A percentile compares a stretch with the other conserved stretches of the same genome.
These are phyloP conservation scores for Coprinopsis sp. DNA, from an alignment of 768 basidiomycete genomes.

Conservation along the genomic window DNA sequence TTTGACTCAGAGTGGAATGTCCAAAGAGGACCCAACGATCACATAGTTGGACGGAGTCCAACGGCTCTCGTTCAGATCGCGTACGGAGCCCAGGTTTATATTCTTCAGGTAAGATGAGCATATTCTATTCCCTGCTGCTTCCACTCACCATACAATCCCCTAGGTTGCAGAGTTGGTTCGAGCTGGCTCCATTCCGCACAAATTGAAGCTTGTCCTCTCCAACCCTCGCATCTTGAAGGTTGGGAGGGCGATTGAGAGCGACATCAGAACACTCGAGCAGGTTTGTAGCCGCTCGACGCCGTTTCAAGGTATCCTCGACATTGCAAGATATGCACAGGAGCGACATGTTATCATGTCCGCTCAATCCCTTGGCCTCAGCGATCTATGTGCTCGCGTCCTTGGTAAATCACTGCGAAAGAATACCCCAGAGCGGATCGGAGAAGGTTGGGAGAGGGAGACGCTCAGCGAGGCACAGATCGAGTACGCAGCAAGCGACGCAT, in stretches of 20 bases:
- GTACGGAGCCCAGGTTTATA: slow-evolving; percentile 11
- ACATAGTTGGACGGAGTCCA: slow-evolving; percentile 2
- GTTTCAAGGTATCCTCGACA: slow-evolving; percentile 6
- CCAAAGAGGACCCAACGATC: slow-evolving; percentile 1
- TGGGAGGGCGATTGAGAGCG: slow-evolving; percentile 26
- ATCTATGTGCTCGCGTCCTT: slow-evolving; percentile 25
- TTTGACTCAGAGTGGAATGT: slow-evolving; percentile 22
- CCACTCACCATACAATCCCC: slow-evolving; percentile 7
- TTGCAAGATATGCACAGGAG: slow-evolving; percentile 21
- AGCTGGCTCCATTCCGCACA: slow-evolving; percentile 9
- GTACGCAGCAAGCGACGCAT: slow-evolving; percentile 14
- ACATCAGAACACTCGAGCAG: slow-evolving; percentile 19
- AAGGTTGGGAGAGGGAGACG: too few relatives aligned
- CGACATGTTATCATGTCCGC: slow-evolving; percentile 11
- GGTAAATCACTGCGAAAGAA: slow-evolving; percentile 14
- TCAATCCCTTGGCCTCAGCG: slow-evolving; percentile 20
- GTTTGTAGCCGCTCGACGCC: not conserved
- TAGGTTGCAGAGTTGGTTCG: slow-evolving; percentile 15
- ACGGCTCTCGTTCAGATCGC: slow-evolving; percentile 18
- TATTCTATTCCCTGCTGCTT: too few relatives aligned
- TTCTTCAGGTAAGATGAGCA: slow-evolving; percentile 10
- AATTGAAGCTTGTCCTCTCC: slow-evolving; percentile 12
- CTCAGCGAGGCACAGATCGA: too few relatives aligned
- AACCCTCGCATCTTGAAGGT: slow-evolving; percentile 20
- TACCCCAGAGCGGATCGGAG: too few relatives aligned